Evolutionary conservation across 169 alveolate genomes (phyloP).

Genomic region (Cryptosporidium meleagridis): DNA sequence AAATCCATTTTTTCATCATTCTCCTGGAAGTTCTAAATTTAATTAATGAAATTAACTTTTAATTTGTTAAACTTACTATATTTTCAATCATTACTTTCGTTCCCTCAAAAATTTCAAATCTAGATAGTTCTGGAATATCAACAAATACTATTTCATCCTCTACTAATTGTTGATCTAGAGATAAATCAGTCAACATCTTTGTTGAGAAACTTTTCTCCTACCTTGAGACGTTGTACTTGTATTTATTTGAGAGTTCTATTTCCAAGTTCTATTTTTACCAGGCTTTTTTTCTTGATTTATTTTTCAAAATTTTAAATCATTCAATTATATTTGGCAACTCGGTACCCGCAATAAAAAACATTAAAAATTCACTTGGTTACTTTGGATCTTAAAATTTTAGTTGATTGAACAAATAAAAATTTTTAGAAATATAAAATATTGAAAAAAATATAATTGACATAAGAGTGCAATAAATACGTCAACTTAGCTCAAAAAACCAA

Average conservation of each 20-base stretch:
- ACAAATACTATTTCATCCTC: constrained; percentile 65
- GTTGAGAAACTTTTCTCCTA: not conserved
- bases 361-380: not conserved
- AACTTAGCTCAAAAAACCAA: not conserved
- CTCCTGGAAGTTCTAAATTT: constrained; percentile 7
- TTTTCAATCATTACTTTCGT: constrained; percentile 47
- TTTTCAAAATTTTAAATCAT: not conserved
- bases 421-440: not conserved
- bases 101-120: constrained; percentile 63
- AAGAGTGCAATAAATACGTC: too few relatives aligned
- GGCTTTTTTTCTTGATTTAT: not conserved
- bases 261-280: not conserved
- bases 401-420: too few relatives aligned
- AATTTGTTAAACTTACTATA: not conserved
- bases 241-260: not conserved
- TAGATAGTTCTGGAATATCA: constrained; percentile 65
- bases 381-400: not conserved
- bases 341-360: not conserved
- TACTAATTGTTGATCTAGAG: not conserved
- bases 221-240: not conserved
- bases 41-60: not conserved
- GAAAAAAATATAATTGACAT: too few relatives aligned
- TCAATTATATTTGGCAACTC: too few relatives aligned
- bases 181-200: not conserved
- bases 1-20: not conserved